Evolutionary conservation across 1,284 basidiomycete species (phyloP), one percentile per base, ranked within the genome.

Genomic region (Fomitiporia mediterranea): DNA sequence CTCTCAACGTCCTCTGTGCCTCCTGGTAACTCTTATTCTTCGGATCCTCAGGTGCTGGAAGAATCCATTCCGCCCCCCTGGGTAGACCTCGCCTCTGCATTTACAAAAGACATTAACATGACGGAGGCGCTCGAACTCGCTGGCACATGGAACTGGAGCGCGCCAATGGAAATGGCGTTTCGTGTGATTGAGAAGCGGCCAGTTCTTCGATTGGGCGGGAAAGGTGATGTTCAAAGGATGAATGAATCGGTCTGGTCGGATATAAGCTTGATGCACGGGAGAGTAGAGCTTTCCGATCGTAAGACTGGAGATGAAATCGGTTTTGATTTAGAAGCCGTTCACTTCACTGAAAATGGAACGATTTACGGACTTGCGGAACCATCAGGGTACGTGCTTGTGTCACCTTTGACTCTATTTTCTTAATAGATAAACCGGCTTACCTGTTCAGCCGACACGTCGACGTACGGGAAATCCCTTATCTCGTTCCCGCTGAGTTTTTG

Each of bases 281-380:
- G 81, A 59, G 74, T 91, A 17, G 89, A 91, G 59, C 65, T 90
- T 13, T 75, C 75, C 4, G 79, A 85, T 62, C 66, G 72, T 3
- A 67, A 68, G 15, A 76, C 69, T 5, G 69, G 72, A 0, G 80
- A 83, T 34, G 83, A 86, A 53, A 67, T 89, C 37, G 74, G 79
- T 32, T 69, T 90, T 2, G 84, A 89, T 57, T 82, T 91, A 60
- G 83, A 87, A 65, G 92, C 89, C 2, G 75, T 94, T 11, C 91
- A 94, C 69, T 83, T 90, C 65, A 62, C 87, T 7, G 72, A 79
- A 7, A 89, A 90, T 61, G 92, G 92, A 1, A 82, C 87, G 1
- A 82, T 94, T 39, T 87, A 85, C 64, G 87, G 89, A 0, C 78
- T 87, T 58, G 89, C 82, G 4, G 77, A 84, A 63, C 82, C 86